A percentile compares a stretch with the other conserved stretches of the same genome.
Evolutionary conservation across 2,329 filamentous ascomycete genomes (phyloP).

Genomic region (Lomentospora prolificans): DNA sequence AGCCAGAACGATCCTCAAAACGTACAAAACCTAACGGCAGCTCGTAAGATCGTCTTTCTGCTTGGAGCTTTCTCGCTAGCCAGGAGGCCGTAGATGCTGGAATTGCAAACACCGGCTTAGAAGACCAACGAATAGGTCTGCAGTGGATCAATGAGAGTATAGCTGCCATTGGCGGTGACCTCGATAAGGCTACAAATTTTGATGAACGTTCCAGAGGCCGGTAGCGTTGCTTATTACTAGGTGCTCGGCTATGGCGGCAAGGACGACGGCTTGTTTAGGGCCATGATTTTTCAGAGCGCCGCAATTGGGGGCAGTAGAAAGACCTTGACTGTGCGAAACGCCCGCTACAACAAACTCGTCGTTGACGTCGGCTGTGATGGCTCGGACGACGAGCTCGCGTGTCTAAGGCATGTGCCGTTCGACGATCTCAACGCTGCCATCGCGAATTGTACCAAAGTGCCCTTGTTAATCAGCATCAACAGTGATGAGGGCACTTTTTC

Average conservation of each 20-base stretch:
- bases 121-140: constrained; percentile 39
- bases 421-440: constrained; percentile 15
- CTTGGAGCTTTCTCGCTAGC: constrained; percentile 45
- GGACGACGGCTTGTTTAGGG: constrained; percentile 43
- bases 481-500: constrained; percentile 54
- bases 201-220: constrained; percentile 44
- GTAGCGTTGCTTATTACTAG: constrained; percentile 39
- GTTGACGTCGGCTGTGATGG: constrained; percentile 15
- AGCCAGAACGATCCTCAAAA: background rate
- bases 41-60: constrained; percentile 30
- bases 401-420: constrained; percentile 18
- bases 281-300: constrained; percentile 40
- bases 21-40: background rate
- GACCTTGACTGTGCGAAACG: constrained; percentile 17
- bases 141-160: constrained; percentile 43
- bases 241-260: constrained; percentile 39
- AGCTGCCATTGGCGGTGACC: constrained; percentile 36
- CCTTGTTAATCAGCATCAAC: constrained; percentile 54
- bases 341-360: constrained; percentile 14
- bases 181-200: constrained; percentile 39
- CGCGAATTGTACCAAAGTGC: constrained; percentile 40
- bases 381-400: constrained; percentile 18
- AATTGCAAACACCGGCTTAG: constrained; percentile 38
- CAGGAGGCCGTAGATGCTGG: constrained; percentile 30
- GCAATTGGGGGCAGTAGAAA: constrained; percentile 10